Evolutionary conservation across 176 grass and related monocot genomes (phyloP), one percentile per base, ranked within the genome.

Genomic region (Carex myosuroides): DNA sequence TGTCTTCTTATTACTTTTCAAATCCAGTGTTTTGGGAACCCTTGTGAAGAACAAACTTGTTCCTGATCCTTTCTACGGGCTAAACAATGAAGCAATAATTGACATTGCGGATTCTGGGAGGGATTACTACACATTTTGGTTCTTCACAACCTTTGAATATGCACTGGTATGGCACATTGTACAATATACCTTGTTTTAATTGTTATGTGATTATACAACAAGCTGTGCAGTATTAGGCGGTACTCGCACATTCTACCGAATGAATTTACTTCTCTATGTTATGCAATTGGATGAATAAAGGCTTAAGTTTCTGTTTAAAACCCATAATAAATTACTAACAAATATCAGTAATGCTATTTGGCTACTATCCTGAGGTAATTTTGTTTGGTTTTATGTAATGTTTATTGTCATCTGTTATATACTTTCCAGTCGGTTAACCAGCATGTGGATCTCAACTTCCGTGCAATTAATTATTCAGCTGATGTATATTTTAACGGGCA

Each of bases 111-210:
- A 98, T 79, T 87, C 96, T 22, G 96, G 96, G 24, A 98, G 96
- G 85, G 93, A 86, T 21, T 73, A 98, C 87, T 98, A 95, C 86
- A 95, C 96, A 2, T 98, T 98, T 87, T 98, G 96, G 96, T 98
- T 98, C 81, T 98, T 98, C 84, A 93, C 88, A 33, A 86, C 92
- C 8, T 98, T 98, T 84, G 72, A 91, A 70, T 93, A 85, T 62
- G 61, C 87, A 22, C 85, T 80, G 91, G 95, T 98, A 89, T 33
- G 87, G 29, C 30, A 33, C 4, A 67, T 67, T 7, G 64, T 33
- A 67, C 26, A 17, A 16, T 65, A 17, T 33, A 16, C 30, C 64
- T 35, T 35, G 24, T 16, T 67, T 67, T 67, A 35, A 67, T 67
- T 4, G 64, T 67, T 35, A 66, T 30, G 14, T 35, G 30, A 67